Base-by-base conservation (phyloP, 176 grass and related monocot genomes). In the Zizania latifolia region DNA sequence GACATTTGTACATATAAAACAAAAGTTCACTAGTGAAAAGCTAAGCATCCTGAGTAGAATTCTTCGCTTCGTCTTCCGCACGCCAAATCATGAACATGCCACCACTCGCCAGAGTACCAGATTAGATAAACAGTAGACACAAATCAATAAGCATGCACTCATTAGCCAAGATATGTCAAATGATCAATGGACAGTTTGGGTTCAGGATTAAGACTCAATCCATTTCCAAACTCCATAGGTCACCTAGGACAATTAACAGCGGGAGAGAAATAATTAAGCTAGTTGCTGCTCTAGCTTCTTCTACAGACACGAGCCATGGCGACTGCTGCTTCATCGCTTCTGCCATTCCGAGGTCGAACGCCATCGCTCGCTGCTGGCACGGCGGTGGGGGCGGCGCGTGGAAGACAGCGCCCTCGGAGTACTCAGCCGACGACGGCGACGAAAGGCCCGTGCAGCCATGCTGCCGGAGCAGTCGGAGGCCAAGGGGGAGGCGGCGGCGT, bases 351-450 rank as follows among this genome's bases (percentile, higher is more conserved):
- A 87, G 80, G 32, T 87, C 88, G 34, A 89, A 84, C 12, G 82
- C 64, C 81, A 88, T 68, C 9, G 83, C 65, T 36, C 81, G 71
- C 75, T n/a, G n/a, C n/a, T 90, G 80, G 75, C 87, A 93, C 78
- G 87, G 86, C 55, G 68, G 66, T 19, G 48, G 63, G 29, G 51
- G 35, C 0, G 58, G 24, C 43, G 23, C 14, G 50, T 87, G 74
- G 59, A 81, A 2, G 17, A n/a, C n/a, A n/a, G n/a, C n/a, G n/a
- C n/a, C n/a, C n/a, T n/a, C n/a, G n/a, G n/a, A n/a, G n/a, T n/a
- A n/a, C n/a, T n/a, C n/a, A n/a, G n/a, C n/a, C n/a, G n/a, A n/a
- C n/a, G n/a, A n/a, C n/a, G n/a, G n/a, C n/a, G n/a, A n/a, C n/a
- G n/a, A n/a, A n/a, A n/a, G n/a, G n/a, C n/a, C n/a, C n/a, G n/a